phyloP scores from a whole-genome alignment of 1,139 yeast species.

The Debaryomyces sp. region DNA sequence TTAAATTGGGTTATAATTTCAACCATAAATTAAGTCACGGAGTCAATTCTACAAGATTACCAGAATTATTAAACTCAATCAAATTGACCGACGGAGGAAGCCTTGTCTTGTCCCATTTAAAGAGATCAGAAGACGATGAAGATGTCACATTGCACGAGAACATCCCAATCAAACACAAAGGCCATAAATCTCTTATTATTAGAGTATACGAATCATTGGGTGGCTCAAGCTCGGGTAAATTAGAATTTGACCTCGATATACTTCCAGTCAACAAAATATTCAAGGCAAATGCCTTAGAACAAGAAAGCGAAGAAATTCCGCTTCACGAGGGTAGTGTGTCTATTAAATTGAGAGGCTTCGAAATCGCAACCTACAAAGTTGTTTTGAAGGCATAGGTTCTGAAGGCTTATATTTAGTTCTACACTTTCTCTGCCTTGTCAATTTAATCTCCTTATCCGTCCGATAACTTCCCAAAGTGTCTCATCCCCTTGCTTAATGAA shows the following conservation, averaged over 20 bases:
- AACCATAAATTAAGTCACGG: slow-evolving; percentile 54
- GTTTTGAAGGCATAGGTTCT: slow-evolving; percentile 1
- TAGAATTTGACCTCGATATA: slow-evolving; percentile 37
- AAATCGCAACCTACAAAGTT: slow-evolving; percentile 67
- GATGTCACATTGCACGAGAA: slow-evolving; percentile 45
- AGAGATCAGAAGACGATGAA: slow-evolving; percentile 85
- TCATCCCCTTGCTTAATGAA: background rate
- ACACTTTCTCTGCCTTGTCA: background rate
- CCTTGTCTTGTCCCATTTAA: slow-evolving; percentile 73
- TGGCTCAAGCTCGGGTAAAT: slow-evolving; percentile 60
- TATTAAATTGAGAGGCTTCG: slow-evolving; percentile 71
- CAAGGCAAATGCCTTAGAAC: slow-evolving; percentile 74
- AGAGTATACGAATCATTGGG: slow-evolving; percentile 89
- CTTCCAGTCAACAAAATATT: slow-evolving; percentile 50
- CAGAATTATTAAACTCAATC: slow-evolving; percentile 25
- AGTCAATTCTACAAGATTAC: slow-evolving; percentile 23
- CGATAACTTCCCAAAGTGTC: background rate
- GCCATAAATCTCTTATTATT: slow-evolving; percentile 59
- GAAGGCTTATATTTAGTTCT: background rate
- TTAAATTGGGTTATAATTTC: slow-evolving; percentile 76
- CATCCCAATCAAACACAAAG: slow-evolving; percentile 41
- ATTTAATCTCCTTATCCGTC: background rate
- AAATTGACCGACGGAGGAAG: slow-evolving; percentile 51
- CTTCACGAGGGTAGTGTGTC: slow-evolving; percentile 31
- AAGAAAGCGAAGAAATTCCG: slow-evolving; percentile 32